Percentiles rank a stretch among this genome's conserved stretches.
Evolutionary conservation across 2,329 filamentous ascomycete species (phyloP).

Genomic region (Venturia carpophila): DNA sequence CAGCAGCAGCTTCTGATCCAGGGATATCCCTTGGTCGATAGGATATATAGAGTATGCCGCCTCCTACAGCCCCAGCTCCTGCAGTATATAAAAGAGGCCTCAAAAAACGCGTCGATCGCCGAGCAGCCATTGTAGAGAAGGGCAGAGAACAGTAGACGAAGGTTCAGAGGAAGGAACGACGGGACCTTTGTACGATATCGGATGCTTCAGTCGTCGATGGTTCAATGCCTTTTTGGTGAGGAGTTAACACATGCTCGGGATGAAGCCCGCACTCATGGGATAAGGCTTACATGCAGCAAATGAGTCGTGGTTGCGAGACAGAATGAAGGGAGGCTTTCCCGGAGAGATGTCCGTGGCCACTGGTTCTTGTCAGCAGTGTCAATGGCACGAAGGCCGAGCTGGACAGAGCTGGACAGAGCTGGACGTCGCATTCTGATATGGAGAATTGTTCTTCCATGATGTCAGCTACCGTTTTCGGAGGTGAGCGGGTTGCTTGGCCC

Average conservation of each 20-base stretch:
- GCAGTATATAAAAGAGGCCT: conserved; percentile 53
- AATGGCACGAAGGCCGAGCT: not conserved
- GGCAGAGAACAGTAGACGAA: not conserved
- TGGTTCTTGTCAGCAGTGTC: not conserved
- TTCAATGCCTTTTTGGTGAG: not conserved
- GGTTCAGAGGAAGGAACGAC: not conserved
- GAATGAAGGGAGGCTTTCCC: not conserved
- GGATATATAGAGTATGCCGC: conserved; percentile 51
- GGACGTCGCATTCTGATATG: not conserved
- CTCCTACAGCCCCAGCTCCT: conserved; percentile 46
- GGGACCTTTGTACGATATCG: not conserved
- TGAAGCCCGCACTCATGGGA: not conserved
- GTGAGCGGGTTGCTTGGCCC: not conserved
- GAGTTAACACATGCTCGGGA: conserved; percentile 7
- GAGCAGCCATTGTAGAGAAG: conserved; percentile 14
- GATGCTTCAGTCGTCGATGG: not conserved
- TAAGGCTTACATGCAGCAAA: not conserved
- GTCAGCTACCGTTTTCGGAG: not conserved
- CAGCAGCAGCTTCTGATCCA: conserved; percentile 58
- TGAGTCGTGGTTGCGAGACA: not conserved
- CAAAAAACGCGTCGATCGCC: conserved; percentile 20
- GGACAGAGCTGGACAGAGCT: not conserved
- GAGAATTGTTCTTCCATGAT: not conserved
- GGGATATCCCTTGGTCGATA: conserved; percentile 67
- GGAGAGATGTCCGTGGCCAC: conserved; percentile 8